phyloP scores from a whole-genome alignment of 2,329 filamentous ascomycete species.

The Monosporascus sp. region DNA sequence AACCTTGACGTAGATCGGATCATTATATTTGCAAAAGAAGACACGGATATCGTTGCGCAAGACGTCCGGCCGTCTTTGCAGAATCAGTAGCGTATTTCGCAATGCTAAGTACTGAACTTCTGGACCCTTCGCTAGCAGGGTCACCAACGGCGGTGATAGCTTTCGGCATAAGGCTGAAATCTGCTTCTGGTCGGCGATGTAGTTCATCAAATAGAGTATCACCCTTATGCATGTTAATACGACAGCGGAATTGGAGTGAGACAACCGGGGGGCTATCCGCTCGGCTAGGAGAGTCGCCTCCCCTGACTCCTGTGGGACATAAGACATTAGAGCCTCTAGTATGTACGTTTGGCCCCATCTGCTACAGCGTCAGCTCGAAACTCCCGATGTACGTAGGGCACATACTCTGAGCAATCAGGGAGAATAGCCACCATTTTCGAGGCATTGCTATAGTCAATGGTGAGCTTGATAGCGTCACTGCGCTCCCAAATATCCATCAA shows the following conservation, averaged over 20 bases:
- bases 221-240: constrained; percentile 95
- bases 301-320: constrained; percentile 83
- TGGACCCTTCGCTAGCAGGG: constrained; percentile 87
- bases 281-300: constrained; percentile 89
- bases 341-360: constrained; percentile 99
- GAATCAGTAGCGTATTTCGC: constrained; percentile 85
- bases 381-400: constrained; percentile 11
- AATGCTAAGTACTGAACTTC: constrained; percentile 98
- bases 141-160: constrained; percentile 90
- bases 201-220: constrained; percentile 97
- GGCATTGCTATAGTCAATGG: constrained; percentile 94
- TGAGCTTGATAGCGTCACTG: constrained; percentile 94
- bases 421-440: constrained; percentile 97
- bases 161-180: constrained; percentile 84
- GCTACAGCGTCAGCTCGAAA: constrained; percentile 6
- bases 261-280: constrained; percentile 88
- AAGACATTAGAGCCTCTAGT: constrained; percentile 94
- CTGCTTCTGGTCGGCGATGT: constrained; percentile 87
- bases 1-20: constrained; percentile 98
- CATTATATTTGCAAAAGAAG: constrained; percentile 99
- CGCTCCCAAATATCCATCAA: constrained; percentile 98
- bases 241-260: constrained; percentile 94
- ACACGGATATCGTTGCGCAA: constrained; percentile 94
- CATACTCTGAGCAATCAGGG: constrained; percentile 93
- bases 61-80: constrained; percentile 89